A percentile compares a stretch with the other conserved stretches of the same genome.
phyloP scores from a whole-genome alignment of 495 filamentous ascomycete species.

The Neurospora pannonica region DNA sequence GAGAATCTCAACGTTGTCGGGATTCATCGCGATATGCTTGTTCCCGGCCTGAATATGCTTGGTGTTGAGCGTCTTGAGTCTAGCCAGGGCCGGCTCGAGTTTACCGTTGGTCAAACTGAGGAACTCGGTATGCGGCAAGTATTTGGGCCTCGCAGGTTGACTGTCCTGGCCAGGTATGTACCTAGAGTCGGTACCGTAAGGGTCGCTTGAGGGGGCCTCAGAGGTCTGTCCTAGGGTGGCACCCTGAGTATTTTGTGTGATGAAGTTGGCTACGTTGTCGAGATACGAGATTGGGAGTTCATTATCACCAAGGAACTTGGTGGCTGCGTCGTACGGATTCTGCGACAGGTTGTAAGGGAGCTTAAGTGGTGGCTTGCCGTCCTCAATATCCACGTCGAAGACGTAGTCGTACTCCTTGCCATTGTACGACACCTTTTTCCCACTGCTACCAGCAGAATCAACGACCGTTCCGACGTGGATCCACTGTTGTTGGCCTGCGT shows the following conservation, averaged over 20 bases:
- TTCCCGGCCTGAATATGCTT: conserved; percentile 43
- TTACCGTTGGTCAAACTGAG: conserved; percentile 52
- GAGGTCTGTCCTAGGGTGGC: conserved; percentile 57
- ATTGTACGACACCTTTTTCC: conserved; percentile 57
- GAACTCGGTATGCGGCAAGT: conserved; percentile 76
- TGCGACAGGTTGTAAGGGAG: conserved; percentile 87
- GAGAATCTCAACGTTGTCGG: conserved; percentile 47
- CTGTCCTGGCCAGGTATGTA: conserved; percentile 63
- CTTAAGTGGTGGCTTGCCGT: conserved; percentile 88
- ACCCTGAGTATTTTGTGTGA: conserved; percentile 79
- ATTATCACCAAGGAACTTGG: conserved; percentile 85
- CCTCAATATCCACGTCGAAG: conserved; percentile 96
- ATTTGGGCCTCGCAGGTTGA: conserved; percentile 41
- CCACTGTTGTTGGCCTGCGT: conserved; percentile 49
- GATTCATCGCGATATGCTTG: conserved; percentile 66
- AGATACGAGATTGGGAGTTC: conserved; percentile 84
- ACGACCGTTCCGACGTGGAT: conserved; percentile 87
- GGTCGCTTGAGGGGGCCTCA: conserved; percentile 45
- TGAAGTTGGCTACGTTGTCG: conserved; percentile 91
- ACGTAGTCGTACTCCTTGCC: conserved; percentile 96
- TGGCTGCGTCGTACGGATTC: conserved; percentile 87
- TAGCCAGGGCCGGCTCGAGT: conserved; percentile 19
- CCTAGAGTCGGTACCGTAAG: conserved; percentile 66
- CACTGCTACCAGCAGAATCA: conserved; percentile 74
- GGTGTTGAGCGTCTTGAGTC: conserved; percentile 18